A percentile compares a stretch with the other conserved stretches of the same genome.
phyloP scores from a whole-genome alignment of 352 stramenopile genomes.

The Globisporangium takayamanum region DNA sequence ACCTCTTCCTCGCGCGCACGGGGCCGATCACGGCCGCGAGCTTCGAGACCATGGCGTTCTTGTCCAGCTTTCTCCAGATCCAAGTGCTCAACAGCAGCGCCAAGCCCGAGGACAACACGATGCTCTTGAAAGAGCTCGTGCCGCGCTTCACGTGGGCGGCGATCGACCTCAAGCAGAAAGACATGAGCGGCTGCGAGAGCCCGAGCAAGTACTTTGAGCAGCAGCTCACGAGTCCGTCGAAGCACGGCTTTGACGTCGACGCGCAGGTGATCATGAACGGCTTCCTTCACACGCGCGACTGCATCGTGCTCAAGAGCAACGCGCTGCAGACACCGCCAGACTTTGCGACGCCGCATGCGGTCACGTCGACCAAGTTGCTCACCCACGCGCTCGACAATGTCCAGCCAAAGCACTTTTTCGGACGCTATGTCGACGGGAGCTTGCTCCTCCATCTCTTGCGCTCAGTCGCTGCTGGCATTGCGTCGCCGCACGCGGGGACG shows the following conservation, averaged over 20 bases:
- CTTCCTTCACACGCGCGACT: constrained; percentile 39
- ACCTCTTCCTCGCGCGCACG: constrained; percentile 36
- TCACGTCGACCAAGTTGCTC: constrained; percentile 56
- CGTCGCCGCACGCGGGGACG: constrained; percentile 10
- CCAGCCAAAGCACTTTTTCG: constrained; percentile 60
- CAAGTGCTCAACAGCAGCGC: constrained; percentile 26
- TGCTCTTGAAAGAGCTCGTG: constrained; percentile 42
- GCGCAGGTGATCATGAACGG: constrained; percentile 43
- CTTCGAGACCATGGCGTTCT: constrained; percentile 44
- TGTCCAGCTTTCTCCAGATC: constrained; percentile 40
- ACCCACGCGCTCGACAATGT: constrained; percentile 39
- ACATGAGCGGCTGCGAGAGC: constrained; percentile 65
- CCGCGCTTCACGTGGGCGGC: constrained; percentile 61
- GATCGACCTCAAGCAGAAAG: constrained; percentile 73
- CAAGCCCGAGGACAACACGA: constrained; percentile 24
- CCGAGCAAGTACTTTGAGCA: constrained; percentile 64
- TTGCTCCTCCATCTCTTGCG: constrained; percentile 45
- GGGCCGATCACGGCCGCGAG: constrained; percentile 31
- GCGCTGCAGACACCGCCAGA: constrained; percentile 28
- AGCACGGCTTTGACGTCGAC: constrained; percentile 30
- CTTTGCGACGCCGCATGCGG: constrained; percentile 23
- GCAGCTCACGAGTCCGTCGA: constrained; percentile 35
- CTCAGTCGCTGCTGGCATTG: constrained; percentile 39
- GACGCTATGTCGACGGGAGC: constrained; percentile 44
- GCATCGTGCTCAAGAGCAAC: constrained; percentile 51